Base-by-base conservation (phyloP, 192 early-diverging fungal species). In the Phlyctochytrium planicorne region DNA sequence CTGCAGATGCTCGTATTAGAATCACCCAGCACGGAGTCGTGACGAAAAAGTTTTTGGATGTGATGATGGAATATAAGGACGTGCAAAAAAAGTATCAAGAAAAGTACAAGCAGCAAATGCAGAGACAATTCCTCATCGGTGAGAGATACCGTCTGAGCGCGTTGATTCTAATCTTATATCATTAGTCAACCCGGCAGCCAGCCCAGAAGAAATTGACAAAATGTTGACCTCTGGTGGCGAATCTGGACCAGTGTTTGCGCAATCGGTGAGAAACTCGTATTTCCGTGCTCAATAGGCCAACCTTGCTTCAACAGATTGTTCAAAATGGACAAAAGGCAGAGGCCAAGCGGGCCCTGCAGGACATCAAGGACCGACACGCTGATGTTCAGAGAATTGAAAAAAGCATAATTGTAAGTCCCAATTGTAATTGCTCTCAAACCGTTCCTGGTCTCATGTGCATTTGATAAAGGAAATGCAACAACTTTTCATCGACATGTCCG, bases 311-410 rank as follows among this genome's bases (percentile, higher is more conserved):
- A n/a, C 62, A 89, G 86, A 84, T 94, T 57, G 80, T 92, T 70
- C 81, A 88, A 69, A 78, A 81, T 32, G 84, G 86, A 25, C 88
- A 92, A 47, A 84, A 84, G 29, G 80, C 81, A 23, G 90, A 92
- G 68, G 91, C 92, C 17, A 79, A 81, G 37, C 78, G 82, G 31
- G 93, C 91, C 3, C 69, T 95, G 23, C 71, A 83, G 32, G 92
- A 94, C 75, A 92, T 95, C 34, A 92, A 95, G 77, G 80, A 87
- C 63, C 80, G 91, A 34, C 93, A 95, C 66, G 78, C 88, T 62
- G 93, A 95, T 65, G 91, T 95, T 57, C 82, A 92, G 65, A 87
- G 89, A 77, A 94, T 95, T 70, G 93, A 95, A 78, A 88, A 85
- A 70, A 91, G 88, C 17, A 93, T 94, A 70, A 67, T 92, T 61